Evolutionary conservation across 148 eudicot genomes (phyloP).

Genomic region (Pouteria glomerata): DNA sequence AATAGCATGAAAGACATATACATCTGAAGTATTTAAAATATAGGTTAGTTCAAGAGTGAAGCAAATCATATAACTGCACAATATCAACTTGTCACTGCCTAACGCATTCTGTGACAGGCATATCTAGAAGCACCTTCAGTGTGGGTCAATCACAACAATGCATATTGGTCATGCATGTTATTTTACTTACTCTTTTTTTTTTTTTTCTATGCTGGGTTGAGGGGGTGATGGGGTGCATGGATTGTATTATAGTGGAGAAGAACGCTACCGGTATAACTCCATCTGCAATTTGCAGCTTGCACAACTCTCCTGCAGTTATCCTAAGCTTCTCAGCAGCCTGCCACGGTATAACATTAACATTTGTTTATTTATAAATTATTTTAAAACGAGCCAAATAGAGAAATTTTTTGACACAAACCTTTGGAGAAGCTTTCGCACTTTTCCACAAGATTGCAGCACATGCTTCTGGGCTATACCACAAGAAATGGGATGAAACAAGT

Average conservation of each 20-base stretch:
- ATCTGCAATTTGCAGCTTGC: slow-evolving; percentile 61
- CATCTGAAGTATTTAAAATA: neutral
- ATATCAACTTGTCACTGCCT: neutral
- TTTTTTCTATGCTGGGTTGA: neutral
- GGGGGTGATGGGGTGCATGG: too few species aligned
- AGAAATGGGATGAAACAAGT: slow-evolving; percentile 12
- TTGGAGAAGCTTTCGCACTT: slow-evolving; percentile 78
- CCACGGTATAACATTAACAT: slow-evolving; percentile 5
- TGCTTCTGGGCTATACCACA: slow-evolving; percentile 75
- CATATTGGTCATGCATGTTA: too few species aligned
- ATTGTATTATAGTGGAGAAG: neutral
- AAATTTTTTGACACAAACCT: slow-evolving; percentile 35
- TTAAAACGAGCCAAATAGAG: neutral
- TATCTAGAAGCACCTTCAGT: too few species aligned
- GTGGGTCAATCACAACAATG: too few species aligned
- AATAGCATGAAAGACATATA: neutral
- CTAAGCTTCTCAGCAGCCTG: slow-evolving; percentile 87
- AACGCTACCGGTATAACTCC: slow-evolving; percentile 63
- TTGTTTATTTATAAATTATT: neutral
- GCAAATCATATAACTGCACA: neutral
- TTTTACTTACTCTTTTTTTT: neutral
- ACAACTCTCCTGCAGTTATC: slow-evolving; percentile 69
- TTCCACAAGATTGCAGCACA: slow-evolving; percentile 94
- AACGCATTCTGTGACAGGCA: neutral
- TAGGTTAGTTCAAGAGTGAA: neutral